Base-by-base conservation (phyloP, 2,329 filamentous ascomycete species). In the Biscogniauxia marginata region DNA sequence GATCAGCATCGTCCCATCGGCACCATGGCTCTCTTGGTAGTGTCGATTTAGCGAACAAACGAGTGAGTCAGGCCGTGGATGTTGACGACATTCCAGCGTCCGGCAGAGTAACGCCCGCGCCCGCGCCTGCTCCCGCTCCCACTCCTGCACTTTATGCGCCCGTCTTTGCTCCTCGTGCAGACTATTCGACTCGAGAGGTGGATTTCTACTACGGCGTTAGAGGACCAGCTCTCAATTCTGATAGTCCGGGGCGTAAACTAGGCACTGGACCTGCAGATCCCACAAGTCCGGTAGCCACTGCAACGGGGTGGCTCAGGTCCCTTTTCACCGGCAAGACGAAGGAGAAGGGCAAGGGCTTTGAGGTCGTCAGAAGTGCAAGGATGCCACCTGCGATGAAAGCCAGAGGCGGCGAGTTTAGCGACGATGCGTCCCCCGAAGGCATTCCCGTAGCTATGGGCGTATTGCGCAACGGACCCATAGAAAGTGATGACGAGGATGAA, bases 191-290 rank as follows among this genome's bases (percentile, higher is more conserved):
- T 0, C 88, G 95, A 54, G 95, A 99, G 73, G 91, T 96, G 0
- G 95, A 99, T 71, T 96, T 96, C 67, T 98, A 98, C 74, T 98
- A 99, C 67, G 90, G 92, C 8, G 89, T 96, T 18, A 86, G 95
- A 30, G 95, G 95, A 0, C 91, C 92, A 19, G 91, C 93, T 1
- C 77, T 98, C 11, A 93, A 88, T 64, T 89, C 91, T 1, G 90
- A 91, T 58, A 86, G 86, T 3, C 89, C 89, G 0, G 91, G 90
- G 19, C 84, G 95, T 50, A 93, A 90, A 70, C 79, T 97, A 50
- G 93, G 95, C 67, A 99, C 95, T 4, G 95, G 95, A 0, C 95
- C 95, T 2, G 92, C 93, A 7, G 93, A 99, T 75, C 95, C 95
- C 0, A 96, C 93, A 39, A 91, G 93, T 0, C 91, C 93, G 0